A percentile compares a stretch with the other conserved stretches of the same genome.
Conservation (phyloP, 768 basidiomycete genomes). For the Gymnopilus junonius region DNA sequence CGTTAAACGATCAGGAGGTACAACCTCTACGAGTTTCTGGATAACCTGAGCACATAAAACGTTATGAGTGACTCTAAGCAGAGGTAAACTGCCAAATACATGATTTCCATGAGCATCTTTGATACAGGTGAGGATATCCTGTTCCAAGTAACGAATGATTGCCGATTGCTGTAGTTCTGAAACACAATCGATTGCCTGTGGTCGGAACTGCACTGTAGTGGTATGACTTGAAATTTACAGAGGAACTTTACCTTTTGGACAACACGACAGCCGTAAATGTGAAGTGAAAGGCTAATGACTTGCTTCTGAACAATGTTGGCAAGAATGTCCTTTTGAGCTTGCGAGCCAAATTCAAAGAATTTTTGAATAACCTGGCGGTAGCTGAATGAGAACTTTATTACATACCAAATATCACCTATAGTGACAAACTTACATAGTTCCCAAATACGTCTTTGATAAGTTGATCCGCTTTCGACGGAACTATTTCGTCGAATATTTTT, state of each 20-base stretch:
- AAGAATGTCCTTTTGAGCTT: constrained; percentile 71
- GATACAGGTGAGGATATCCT: constrained; percentile 82
- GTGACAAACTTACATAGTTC: constrained; percentile 74
- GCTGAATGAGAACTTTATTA: background rate
- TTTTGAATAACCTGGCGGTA: constrained; percentile 84
- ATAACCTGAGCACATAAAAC: constrained; percentile 63
- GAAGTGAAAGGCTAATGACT: constrained; percentile 75
- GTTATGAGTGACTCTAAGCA: constrained; percentile 3
- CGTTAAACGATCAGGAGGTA: constrained; percentile 73
- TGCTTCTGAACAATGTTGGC: constrained; percentile 78
- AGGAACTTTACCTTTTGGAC: constrained; percentile 79
- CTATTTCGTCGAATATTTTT: constrained; percentile 84
- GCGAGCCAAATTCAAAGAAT: constrained; percentile 85
- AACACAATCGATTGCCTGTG: constrained; percentile 82
- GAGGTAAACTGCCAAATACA: constrained; percentile 48
- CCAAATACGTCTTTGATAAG: constrained; percentile 94
- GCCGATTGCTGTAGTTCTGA: constrained; percentile 75
- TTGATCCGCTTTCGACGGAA: constrained; percentile 72
- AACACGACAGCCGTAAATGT: constrained; percentile 97
- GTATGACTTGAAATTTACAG: background rate
- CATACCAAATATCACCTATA: background rate
- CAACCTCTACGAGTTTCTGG: constrained; percentile 86
- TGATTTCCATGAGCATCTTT: constrained; percentile 95
- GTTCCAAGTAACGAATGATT: constrained; percentile 81
- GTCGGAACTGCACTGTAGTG: constrained; percentile 14